Evolutionary conservation across 192 early-diverging fungal genomes (phyloP), one percentile per base, ranked within the genome.

Genomic region (Entomortierella lignicola): DNA sequence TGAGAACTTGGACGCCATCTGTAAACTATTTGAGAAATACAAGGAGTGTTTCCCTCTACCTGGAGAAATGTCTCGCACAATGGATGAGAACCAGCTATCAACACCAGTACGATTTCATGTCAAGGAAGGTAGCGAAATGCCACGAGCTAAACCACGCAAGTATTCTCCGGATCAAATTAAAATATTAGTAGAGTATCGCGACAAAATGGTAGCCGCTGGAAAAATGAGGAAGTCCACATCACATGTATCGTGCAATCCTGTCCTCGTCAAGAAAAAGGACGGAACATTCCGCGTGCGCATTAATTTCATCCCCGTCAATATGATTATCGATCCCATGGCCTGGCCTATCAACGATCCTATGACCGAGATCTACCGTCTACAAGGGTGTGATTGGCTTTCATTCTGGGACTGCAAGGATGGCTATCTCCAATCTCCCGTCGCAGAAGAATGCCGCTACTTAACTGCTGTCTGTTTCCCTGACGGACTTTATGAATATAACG

Each of bases 351-450:
- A 23, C 1, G 62, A 64, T 26, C 29, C 62, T 3, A 30, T 51
- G 32, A 52, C 50, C 1, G 62, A 64, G 62, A 64, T 64, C 3
- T 34, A 53, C 50, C 26, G 32, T 0, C 8, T 64, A 0, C 62
- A 64, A 54, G 62, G 62, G 0, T 64, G 62, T 23, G 4, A 51
- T 0, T 64, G 50, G 47, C 2, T 64, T 13, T 34, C 29, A 0
- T 64, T 53, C 21, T 64, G 62, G 62, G 62, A 64, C 17, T 64
- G 48, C 34, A 64, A 64, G 21, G 62, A 64, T 21, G 62, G 62
- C 0, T 64, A 64, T 53, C 21, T 64, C 0, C 62, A 64, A 39
- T 64, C 62, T 8, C 62, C 62, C 4, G 23, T 64, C 25, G 62
- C 44, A 23, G 62, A 64, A 26, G 0, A 7, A 1, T 64, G 62